phyloP scores from a whole-genome alignment of 2,329 filamentous ascomycete species.

The Aspergillus sp. region DNA sequence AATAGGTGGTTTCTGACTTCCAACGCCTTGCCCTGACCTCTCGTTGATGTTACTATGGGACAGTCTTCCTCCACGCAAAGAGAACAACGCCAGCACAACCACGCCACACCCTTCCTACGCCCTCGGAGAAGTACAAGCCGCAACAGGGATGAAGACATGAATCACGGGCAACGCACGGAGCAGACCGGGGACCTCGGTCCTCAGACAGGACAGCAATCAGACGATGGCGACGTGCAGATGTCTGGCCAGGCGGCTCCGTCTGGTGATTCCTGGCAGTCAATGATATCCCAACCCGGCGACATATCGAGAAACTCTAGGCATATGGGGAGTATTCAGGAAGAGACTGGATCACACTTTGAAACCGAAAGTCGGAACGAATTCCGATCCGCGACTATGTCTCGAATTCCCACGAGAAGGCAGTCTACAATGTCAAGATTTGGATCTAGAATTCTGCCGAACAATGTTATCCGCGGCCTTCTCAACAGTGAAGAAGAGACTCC shows the following conservation, averaged over 20 bases:
- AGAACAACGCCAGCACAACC: conserved; percentile 36
- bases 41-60: conserved; percentile 45
- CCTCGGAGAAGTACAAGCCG: conserved; percentile 27
- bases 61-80: conserved; percentile 49
- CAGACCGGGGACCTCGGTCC: conserved; percentile 29
- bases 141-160: conserved; percentile 43
- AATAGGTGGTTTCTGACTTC: conserved; percentile 31
- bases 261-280: conserved; percentile 27
- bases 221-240: conserved; percentile 22
- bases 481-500: conserved; percentile 52
- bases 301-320: conserved; percentile 22
- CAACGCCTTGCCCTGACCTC: conserved; percentile 25
- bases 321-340: conserved; percentile 44
- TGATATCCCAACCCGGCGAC: conserved; percentile 20
- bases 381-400: conserved; percentile 37
- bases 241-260: conserved; percentile 18
- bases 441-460: conserved; percentile 53
- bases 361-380: conserved; percentile 33
- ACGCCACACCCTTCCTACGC: conserved; percentile 27
- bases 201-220: conserved; percentile 24
- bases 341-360: conserved; percentile 40
- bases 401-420: conserved; percentile 46
- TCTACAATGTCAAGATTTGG: conserved; percentile 55
- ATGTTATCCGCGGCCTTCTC: conserved; percentile 48
- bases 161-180: conserved; percentile 34